A percentile compares a stretch with the other conserved stretches of the same genome.
Evolutionary conservation across 2,329 filamentous ascomycete species (phyloP).

Genomic region (Diaporthe aspalathi): DNA sequence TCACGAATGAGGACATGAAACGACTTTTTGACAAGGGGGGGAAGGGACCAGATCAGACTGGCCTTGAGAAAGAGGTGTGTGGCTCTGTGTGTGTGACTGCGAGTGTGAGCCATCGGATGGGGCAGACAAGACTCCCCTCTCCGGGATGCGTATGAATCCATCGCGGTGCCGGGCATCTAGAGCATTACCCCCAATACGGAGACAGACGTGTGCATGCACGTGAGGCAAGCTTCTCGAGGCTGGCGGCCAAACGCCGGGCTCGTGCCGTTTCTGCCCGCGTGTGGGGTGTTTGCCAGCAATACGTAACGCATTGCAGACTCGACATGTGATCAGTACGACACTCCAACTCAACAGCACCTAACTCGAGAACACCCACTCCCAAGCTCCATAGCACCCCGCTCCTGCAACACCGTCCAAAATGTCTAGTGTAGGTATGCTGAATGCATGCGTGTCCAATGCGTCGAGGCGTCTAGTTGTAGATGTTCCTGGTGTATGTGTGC

Average conservation of each 20-base stretch:
- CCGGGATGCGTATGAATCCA: conserved; percentile 22
- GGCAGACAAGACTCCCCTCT: conserved; percentile 8
- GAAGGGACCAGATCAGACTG: neutral
- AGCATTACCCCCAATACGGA: conserved; percentile 7
- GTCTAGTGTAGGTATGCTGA: too few species aligned
- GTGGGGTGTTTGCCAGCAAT: neutral
- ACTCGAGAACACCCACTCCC: too few species aligned
- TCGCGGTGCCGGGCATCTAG: conserved; percentile 3
- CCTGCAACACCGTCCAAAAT: too few species aligned
- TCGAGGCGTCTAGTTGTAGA: too few species aligned
- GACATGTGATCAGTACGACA: conserved; percentile 19
- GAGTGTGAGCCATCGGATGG: neutral
- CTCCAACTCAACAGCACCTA: too few species aligned
- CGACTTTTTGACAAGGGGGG: conserved; percentile 23
- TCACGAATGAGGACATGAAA: conserved; percentile 31
- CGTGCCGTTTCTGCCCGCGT: neutral
- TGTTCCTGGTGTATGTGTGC: too few species aligned
- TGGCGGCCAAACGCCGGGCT: neutral
- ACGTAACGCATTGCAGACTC: conserved; percentile 14
- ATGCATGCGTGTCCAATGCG: too few species aligned
- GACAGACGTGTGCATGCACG: neutral
- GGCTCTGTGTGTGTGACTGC: conserved; percentile 27
- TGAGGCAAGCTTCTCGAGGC: conserved; percentile 1
- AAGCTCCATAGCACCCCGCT: too few species aligned
- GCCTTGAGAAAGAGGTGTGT: neutral